Percentiles rank a stretch among this genome's conserved stretches.
phyloP scores from a whole-genome alignment of 129 eudicot genomes.

The Centaurea solstitialis region DNA sequence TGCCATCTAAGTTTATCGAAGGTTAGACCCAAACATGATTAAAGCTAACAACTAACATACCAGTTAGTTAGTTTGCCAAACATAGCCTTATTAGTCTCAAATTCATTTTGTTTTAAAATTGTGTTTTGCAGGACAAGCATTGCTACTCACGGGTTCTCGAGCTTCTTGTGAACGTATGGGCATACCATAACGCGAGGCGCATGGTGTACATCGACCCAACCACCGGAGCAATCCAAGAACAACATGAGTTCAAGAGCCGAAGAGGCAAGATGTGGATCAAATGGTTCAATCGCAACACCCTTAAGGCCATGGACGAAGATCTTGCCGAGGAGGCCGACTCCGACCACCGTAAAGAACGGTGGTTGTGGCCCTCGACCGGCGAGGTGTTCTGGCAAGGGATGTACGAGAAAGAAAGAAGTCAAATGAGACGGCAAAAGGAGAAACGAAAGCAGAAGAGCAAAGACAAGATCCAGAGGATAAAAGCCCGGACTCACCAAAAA shows the following conservation, averaged over 20 bases:
- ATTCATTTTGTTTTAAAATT: neutral
- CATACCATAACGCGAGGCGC: constrained; percentile 80
- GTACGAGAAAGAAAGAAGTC: constrained; percentile 72
- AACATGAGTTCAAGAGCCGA: constrained; percentile 64
- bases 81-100: neutral
- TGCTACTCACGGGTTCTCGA: constrained; percentile 94
- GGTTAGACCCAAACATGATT: constrained; percentile 38
- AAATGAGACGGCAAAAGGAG: constrained; percentile 58
- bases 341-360: constrained; percentile 52
- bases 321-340: constrained; percentile 87
- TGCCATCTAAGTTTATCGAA: constrained; percentile 80
- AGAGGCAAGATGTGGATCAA: constrained; percentile 94
- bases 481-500: constrained; percentile 61
- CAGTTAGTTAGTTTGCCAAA: neutral
- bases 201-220: constrained; percentile 76
- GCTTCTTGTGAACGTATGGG: constrained; percentile 95
- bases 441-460: constrained; percentile 65
- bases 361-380: constrained; percentile 95
- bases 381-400: constrained; percentile 93
- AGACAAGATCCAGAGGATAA: constrained; percentile 73
- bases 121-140: constrained; percentile 70
- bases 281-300: constrained; percentile 75
- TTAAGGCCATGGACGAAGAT: constrained; percentile 93
- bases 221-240: constrained; percentile 78
- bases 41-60: neutral